Percentiles rank a stretch among this genome's conserved stretches.
Evolutionary conservation across 1,284 basidiomycete species (phyloP).

Genomic region (Takashimella koratensis): DNA sequence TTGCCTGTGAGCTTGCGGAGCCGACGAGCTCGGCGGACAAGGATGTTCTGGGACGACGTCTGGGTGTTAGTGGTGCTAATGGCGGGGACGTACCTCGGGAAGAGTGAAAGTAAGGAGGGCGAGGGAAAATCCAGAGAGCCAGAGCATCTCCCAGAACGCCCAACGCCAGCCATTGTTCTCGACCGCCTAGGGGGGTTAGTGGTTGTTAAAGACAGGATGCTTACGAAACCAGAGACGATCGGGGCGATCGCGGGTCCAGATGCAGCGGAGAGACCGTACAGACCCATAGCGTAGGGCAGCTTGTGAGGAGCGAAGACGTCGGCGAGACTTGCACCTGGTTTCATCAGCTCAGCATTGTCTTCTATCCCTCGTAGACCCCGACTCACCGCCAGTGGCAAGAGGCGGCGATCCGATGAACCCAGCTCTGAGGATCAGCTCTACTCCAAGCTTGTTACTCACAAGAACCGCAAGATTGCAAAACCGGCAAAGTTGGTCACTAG

Average conservation of each 20-base stretch:
- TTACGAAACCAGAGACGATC: slow-evolving; percentile 26
- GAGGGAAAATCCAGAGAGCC: slow-evolving; percentile 35
- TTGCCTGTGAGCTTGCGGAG: slow-evolving; percentile 47
- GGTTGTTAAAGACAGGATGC: neutral
- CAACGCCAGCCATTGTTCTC: slow-evolving; percentile 36
- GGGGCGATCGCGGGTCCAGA: slow-evolving; percentile 33
- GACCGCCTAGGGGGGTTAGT: neutral
- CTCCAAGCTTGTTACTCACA: slow-evolving; percentile 8
- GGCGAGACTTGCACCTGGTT: slow-evolving; percentile 21
- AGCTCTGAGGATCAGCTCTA: slow-evolving; percentile 4
- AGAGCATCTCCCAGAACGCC: slow-evolving; percentile 46
- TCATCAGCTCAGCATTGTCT: too few relatives aligned
- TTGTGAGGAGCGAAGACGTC: slow-evolving; percentile 26
- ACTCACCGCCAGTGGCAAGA: slow-evolving; percentile 36
- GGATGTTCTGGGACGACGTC: slow-evolving; percentile 43
- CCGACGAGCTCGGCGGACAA: slow-evolving; percentile 41
- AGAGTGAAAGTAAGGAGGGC: slow-evolving; percentile 31
- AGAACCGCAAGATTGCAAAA: slow-evolving; percentile 27
- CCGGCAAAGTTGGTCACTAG: slow-evolving; percentile 37
- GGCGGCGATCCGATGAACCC: slow-evolving; percentile 46
- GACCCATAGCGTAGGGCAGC: slow-evolving; percentile 29
- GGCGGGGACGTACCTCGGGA: slow-evolving; percentile 34
- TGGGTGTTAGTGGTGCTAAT: neutral
- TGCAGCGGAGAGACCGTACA: slow-evolving; percentile 27
- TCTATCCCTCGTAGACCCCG: too few relatives aligned